These are phyloP conservation scores for Microdochium trichocladiopsis DNA, from an alignment of 2,329 filamentous ascomycete species.

Conservation along the genomic window DNA sequence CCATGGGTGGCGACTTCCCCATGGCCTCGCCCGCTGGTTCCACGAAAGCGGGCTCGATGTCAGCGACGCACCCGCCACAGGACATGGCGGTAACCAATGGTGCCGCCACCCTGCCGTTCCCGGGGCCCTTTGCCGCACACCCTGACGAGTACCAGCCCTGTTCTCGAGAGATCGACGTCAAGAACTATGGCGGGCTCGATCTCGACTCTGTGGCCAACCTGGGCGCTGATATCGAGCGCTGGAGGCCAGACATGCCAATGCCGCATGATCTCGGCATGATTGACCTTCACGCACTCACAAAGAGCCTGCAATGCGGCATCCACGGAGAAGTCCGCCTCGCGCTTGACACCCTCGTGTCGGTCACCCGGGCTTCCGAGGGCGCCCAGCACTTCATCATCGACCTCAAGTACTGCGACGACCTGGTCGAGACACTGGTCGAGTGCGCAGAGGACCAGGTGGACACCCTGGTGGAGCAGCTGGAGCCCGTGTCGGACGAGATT, in stretches of 20 bases:
- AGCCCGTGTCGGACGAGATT: constrained; percentile 81
- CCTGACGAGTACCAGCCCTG: constrained; percentile 49
- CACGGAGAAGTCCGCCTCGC: constrained; percentile 85
- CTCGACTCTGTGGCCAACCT: constrained; percentile 57
- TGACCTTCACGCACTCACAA: constrained; percentile 82
- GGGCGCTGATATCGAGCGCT: constrained; percentile 57
- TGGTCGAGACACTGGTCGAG: constrained; percentile 82
- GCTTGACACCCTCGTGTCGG: constrained; percentile 71
- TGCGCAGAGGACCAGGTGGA: constrained; percentile 88
- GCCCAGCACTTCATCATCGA: constrained; percentile 58
- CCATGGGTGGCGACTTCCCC: constrained; percentile 32
- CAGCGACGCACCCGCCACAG: constrained; percentile 23
- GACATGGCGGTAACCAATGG: constrained; percentile 17
- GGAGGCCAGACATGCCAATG: constrained; percentile 68
- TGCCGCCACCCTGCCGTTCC: constrained; percentile 16
- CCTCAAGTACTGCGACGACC: constrained; percentile 72
- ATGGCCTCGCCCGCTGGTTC: constrained; percentile 36
- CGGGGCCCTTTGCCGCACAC: constrained; percentile 30
- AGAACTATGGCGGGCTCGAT: constrained; percentile 66
- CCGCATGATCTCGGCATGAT: constrained; percentile 77
- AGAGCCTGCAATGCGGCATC: constrained; percentile 84
- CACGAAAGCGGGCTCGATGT: constrained; percentile 30
- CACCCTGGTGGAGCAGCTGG: constrained; percentile 73
- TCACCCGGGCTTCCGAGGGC: constrained; percentile 55
- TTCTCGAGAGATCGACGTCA: constrained; percentile 36